Conservation (phyloP, 176 grass and related monocot species). For the Guadua angustifolia region DNA sequence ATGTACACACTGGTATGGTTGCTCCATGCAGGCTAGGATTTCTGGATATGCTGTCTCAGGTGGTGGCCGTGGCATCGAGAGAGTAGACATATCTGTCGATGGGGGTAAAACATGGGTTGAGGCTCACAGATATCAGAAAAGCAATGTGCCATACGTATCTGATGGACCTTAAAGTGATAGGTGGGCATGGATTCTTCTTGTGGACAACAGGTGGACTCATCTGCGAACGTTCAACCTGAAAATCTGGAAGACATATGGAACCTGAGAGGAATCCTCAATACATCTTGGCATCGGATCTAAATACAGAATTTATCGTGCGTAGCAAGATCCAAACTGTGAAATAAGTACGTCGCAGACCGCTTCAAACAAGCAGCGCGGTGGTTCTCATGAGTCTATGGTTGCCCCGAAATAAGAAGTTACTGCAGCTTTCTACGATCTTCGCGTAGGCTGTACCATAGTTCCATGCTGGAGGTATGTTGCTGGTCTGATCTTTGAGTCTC, state of each 20-base stretch:
- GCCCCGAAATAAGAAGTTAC: constrained; percentile 26
- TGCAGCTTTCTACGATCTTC: background rate
- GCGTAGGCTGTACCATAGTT: background rate
- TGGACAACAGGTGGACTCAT: constrained; percentile 67
- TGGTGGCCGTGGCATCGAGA: constrained; percentile 86
- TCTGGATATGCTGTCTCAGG: constrained; percentile 70
- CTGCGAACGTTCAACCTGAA: constrained; percentile 79
- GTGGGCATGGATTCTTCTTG: constrained; percentile 78
- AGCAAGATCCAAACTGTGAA: constrained; percentile 51
- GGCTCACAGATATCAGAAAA: constrained; percentile 71
- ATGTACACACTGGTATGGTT: background rate
- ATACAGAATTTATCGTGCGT: constrained; percentile 38
- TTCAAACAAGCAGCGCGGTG: background rate
- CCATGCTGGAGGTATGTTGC: background rate
- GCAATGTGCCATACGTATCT: constrained; percentile 54
- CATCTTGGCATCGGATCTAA: constrained; percentile 82
- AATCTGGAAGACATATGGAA: constrained; percentile 85
- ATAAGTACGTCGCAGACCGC: background rate
- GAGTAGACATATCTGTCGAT: constrained; percentile 81
- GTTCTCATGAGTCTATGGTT: background rate
- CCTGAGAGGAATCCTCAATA: constrained; percentile 94
- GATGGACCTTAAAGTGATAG: constrained; percentile 74
- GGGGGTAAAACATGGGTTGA: constrained; percentile 87
- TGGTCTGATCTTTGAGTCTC: background rate
- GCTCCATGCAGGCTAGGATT: constrained; percentile 55